Evolutionary conservation across 1,139 yeast genomes (phyloP), one percentile per base, ranked within the genome.

Genomic region (Candida mesenterica): DNA sequence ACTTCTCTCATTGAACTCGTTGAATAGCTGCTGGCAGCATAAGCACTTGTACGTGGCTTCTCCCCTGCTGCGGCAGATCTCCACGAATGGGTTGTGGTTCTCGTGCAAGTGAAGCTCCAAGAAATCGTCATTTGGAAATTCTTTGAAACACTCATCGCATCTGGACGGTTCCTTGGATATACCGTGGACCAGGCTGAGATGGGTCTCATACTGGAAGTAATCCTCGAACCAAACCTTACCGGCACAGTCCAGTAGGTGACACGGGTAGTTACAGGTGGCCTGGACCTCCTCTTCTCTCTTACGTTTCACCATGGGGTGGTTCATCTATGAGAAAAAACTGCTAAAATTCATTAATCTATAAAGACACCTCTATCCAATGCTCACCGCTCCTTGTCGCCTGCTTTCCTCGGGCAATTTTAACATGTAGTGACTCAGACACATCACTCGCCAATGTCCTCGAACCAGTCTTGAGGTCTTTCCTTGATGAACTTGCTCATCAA

Each of bases 381-480:
- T 6, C 22, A 6, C 9, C 22, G 22, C 22, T 19, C 22, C 22
- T n/a, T n/a, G n/a, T n/a, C n/a, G n/a, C n/a, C n/a, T n/a, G n/a
- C n/a, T n/a, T n/a, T n/a, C n/a, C n/a, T n/a, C n/a, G n/a, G n/a
- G 22, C 9, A 19, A 19, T 19, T 19, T 9, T 6, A 7, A 12
- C 6, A 6, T 24, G 5, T 24, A n/a, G 6, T 24, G 14, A 24
- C 26, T 24, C 12, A 5, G 6, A 24, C 26, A 10, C 6, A 24
- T 10, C 20, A 30, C n/a, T 19, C 32, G 4, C 96, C 97, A 52
- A 89, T 89, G 57, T 89, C 97, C 61, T 89, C 97, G 56, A 72
- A 72, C 97, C 97, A 89, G 43, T 80, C 85, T 33, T 72, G 68
- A 5, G 96, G 96, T 44, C 82, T 76, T 50, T 85, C 88, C 37